Evolutionary conservation across 306 rosid genomes (phyloP).

Genomic region (Albizia julibrissin): DNA sequence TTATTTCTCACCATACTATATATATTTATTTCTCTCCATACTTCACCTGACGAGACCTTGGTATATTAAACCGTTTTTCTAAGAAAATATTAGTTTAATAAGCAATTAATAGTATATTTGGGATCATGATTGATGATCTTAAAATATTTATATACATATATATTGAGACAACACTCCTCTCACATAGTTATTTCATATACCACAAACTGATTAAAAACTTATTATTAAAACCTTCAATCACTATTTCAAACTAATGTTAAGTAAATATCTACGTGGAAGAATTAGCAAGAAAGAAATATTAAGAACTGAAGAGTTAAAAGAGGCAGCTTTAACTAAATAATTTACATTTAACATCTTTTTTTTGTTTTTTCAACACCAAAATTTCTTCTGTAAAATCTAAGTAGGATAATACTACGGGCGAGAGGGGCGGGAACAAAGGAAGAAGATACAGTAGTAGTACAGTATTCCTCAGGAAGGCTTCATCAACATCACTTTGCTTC

Average conservation of each 20-base stretch:
- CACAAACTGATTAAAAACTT: no score
- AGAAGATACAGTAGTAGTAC: conserved; percentile 25
- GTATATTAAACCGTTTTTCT: no score
- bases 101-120: no score
- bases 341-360: conserved; percentile 60
- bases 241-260: neutral
- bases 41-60: no score
- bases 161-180: no score
- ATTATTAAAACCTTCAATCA: no score
- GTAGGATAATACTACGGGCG: neutral
- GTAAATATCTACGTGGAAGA: neutral
- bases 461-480: conserved; percentile 53
- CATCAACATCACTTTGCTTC: conserved; percentile 69
- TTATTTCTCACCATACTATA: no score
- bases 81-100: no score
- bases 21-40: no score
- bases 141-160: no score
- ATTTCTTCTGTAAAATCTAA: conserved; percentile 52
- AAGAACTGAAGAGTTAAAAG: neutral
- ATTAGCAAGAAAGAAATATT: neutral
- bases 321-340: conserved; percentile 32
- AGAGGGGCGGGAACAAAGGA: neutral
- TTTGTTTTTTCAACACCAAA: conserved; percentile 65
- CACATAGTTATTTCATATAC: no score
- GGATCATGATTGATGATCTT: no score